Conservation (phyloP, 2,329 filamentous ascomycete species). For the Diaporthe amygdali region DNA sequence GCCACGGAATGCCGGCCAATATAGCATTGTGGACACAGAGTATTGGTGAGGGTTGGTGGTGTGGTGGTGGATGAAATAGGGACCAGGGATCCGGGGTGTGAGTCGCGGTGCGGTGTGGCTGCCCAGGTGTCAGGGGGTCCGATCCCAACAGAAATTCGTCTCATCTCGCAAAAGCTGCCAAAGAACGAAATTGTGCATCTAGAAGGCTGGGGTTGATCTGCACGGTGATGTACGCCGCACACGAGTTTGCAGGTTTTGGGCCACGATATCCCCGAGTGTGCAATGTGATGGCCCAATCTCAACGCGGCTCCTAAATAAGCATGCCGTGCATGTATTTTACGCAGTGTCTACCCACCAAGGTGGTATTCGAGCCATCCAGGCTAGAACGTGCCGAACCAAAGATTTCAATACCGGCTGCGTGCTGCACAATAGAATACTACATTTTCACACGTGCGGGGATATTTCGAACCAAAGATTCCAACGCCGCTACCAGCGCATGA, state of each 20-base stretch:
- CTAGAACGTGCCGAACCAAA: background rate
- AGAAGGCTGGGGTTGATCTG: too few species aligned
- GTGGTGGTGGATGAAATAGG: background rate
- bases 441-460: too few species aligned
- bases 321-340: background rate
- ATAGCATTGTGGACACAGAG: background rate
- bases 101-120: background rate
- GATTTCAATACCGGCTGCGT: background rate
- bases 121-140: background rate
- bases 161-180: slow-evolving; percentile 6
- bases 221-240: background rate
- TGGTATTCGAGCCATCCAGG: background rate
- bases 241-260: background rate
- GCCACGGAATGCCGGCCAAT: slow-evolving; percentile 2
- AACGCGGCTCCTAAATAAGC: background rate
- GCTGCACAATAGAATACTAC: too few species aligned
- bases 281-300: background rate
- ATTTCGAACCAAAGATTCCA: slow-evolving; percentile 6
- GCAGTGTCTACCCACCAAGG: background rate
- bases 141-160: slow-evolving; percentile 10
- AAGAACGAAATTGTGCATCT: background rate
- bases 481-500: background rate
- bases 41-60: background rate
- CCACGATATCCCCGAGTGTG: too few species aligned
- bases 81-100: background rate